These are phyloP conservation scores for Talaromyces piceae DNA, from an alignment of 2,329 filamentous ascomycete species.

Conservation along the genomic window DNA sequence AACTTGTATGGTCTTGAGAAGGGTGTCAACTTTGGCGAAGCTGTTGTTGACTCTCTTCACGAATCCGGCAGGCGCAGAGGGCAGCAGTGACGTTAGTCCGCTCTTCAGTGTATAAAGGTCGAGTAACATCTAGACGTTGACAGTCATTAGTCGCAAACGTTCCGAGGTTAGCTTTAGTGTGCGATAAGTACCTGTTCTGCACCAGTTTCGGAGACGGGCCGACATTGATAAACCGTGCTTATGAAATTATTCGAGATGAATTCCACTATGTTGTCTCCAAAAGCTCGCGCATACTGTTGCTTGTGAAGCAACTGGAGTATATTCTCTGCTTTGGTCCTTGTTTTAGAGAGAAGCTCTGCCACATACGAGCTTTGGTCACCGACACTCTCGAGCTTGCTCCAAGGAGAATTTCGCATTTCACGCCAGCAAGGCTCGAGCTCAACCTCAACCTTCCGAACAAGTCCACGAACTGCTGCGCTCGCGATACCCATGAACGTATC, in stretches of 20 bases:
- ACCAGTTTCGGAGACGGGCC: conserved; percentile 84
- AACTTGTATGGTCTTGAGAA: conserved; percentile 95
- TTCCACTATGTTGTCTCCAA: conserved; percentile 94
- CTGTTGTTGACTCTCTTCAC: conserved; percentile 76
- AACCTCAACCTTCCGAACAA: conserved; percentile 76
- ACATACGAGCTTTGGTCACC: conserved; percentile 93
- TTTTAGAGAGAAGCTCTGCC: conserved; percentile 64
- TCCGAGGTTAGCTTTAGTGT: conserved; percentile 1
- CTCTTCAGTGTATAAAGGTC: conserved; percentile 70
- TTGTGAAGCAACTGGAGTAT: conserved; percentile 75
- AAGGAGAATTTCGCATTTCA: conserved; percentile 94
- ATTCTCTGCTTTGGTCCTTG: conserved; percentile 65
- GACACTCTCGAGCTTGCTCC: conserved; percentile 87
- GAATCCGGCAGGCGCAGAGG: conserved; percentile 57
- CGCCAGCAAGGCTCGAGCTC: conserved; percentile 84
- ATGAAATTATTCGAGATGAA: conserved; percentile 73
- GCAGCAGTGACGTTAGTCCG: conserved; percentile 42
- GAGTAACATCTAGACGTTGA: conserved; percentile 68
- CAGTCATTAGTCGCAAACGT: conserved; percentile 1
- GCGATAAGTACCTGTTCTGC: conserved; percentile 69
- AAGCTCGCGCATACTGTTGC: conserved; percentile 86
- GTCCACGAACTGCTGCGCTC: conserved; percentile 71
- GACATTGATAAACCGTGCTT: conserved; percentile 76
- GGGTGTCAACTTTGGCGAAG: conserved; percentile 80
- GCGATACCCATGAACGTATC: conserved; percentile 95